Evolutionary conservation across 2,329 filamentous ascomycete species (phyloP).

Genomic region (Mycogone perniciosa): DNA sequence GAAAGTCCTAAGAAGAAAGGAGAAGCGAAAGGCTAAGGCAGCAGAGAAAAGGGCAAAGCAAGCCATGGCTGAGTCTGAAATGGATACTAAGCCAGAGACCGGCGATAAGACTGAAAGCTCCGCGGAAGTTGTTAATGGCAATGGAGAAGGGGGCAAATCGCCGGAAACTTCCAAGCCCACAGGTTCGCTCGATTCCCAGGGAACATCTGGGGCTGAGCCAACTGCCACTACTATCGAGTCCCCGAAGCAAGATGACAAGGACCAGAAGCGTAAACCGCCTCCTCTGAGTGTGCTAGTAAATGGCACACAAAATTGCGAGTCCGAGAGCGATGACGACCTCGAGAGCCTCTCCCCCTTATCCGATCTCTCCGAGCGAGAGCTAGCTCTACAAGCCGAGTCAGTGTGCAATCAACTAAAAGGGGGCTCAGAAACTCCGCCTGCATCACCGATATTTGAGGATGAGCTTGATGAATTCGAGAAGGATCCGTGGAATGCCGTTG

Average conservation of each 20-base stretch:
- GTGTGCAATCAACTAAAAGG: slow-evolving; percentile 9
- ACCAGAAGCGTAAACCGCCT: not conserved
- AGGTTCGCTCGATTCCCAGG: slow-evolving; percentile 1
- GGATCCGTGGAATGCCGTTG: slow-evolving; percentile 59
- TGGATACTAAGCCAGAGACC: not conserved
- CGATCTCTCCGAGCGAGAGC: slow-evolving; percentile 34
- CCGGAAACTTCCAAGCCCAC: slow-evolving; percentile 6
- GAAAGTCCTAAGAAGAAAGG: slow-evolving; percentile 56
- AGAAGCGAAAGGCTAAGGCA: slow-evolving; percentile 74
- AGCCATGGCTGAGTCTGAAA: slow-evolving; percentile 1
- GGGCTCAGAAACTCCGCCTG: not conserved
- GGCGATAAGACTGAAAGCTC: slow-evolving; percentile 22
- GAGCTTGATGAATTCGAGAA: slow-evolving; percentile 49
- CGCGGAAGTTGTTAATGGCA: slow-evolving; percentile 13
- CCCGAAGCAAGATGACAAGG: slow-evolving; percentile 11
- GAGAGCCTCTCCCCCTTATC: slow-evolving; percentile 30
- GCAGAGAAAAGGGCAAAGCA: slow-evolving; percentile 34
- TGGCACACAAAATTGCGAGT: slow-evolving; percentile 13
- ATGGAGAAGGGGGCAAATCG: not conserved
- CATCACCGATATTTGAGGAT: slow-evolving; percentile 22
- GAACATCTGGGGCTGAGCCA: slow-evolving; percentile 15
- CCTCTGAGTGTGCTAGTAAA: not conserved
- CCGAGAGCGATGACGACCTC: slow-evolving; percentile 22
- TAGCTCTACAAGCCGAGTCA: slow-evolving; percentile 28
- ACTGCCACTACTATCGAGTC: not conserved